Base-by-base conservation (phyloP, 2,329 filamentous ascomycete genomes). In the Botrytis fabae region DNA sequence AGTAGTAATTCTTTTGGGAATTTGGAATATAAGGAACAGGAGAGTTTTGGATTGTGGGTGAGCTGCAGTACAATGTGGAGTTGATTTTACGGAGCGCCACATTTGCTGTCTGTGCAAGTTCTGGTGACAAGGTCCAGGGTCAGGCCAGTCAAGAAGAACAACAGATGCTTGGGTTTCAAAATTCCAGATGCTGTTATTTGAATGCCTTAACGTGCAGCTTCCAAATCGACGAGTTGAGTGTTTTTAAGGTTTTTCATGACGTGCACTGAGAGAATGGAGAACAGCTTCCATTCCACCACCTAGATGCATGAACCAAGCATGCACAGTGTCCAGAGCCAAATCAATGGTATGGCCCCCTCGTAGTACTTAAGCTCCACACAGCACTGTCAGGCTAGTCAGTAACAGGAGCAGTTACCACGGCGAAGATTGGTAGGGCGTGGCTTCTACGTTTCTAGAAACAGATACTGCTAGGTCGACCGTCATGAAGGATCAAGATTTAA, bases 1-100 rank as follows among this genome's bases (percentile, higher is more conserved):
- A 42, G 25, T 28, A 8, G 65, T 42, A 57, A 65, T 28, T 68
- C 35, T 42, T 42, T 68, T 40, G 57, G 35, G 64, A 35, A 57
- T 54, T 68, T 42, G 20, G 35, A 57, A 57, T 14, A 57, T 42
- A n/a, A 68, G 28, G 64, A 57, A 42, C 48, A 48, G 16, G 25
- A 68, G 48, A 54, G 48, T 14, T 38, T 22, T 68, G 48, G 48
- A 57, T 68, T 68, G 46, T 68, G 65, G 25, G 38, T 42, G 48
- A 57, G 35, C 32, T 42, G 35, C 65, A 57, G 65, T 69, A 42
- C n/a, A 48, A 69, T 69, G 48, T 57, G 65, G 65, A 57, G 65
- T 57, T 69, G 48, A 8, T 44, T 68, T 16, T 42, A 57, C 57
- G 35, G 65, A 35, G 65, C n/a, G 65, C 48, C 35, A 42, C 65